Evolutionary conservation across 129 eudicot species (phyloP).

Genomic region (Flaveria linearis): DNA sequence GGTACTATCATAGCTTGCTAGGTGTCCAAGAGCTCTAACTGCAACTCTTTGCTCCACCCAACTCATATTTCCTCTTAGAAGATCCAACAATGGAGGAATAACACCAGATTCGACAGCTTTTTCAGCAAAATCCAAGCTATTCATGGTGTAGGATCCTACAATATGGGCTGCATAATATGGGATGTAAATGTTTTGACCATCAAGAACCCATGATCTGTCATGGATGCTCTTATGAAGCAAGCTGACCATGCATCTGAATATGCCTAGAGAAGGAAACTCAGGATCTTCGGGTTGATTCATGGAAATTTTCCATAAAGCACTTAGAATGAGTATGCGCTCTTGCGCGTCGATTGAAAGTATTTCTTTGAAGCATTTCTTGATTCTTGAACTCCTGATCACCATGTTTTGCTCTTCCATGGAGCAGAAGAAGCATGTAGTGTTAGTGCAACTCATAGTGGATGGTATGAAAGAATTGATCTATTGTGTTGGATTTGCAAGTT

Average conservation of each 20-base stretch:
- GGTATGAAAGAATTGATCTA: slow-evolving; percentile 24
- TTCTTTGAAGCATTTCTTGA: slow-evolving; percentile 53
- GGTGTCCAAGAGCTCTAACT: slow-evolving; percentile 88
- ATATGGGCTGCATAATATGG: slow-evolving; percentile 93
- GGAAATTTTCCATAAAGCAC: slow-evolving; percentile 74
- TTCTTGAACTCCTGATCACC: slow-evolving; percentile 42
- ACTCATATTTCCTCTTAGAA: slow-evolving; percentile 69
- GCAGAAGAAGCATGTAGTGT: slow-evolving; percentile 78
- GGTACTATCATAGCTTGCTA: slow-evolving; percentile 72
- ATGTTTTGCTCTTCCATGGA: slow-evolving; percentile 64
- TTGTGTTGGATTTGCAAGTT: slow-evolving; percentile 26
- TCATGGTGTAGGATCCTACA: slow-evolving; percentile 88
- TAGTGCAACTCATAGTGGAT: slow-evolving; percentile 46
- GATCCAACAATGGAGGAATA: slow-evolving; percentile 67
- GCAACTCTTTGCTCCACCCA: slow-evolving; percentile 97
- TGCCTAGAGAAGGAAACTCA: slow-evolving; percentile 77
- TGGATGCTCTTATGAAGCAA: slow-evolving; percentile 53
- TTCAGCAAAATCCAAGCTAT: slow-evolving; percentile 49
- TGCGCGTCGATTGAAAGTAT: slow-evolving; percentile 47
- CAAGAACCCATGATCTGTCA: slow-evolving; percentile 63
- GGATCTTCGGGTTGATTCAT: slow-evolving; percentile 75
- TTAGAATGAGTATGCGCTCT: slow-evolving; percentile 62
- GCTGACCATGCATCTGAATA: slow-evolving; percentile 69
- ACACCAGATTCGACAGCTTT: slow-evolving; percentile 66
- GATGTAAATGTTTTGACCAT: slow-evolving; percentile 63